Conservation (phyloP, 1,284 basidiomycete species). For the Ustilago cynodontis region DNA sequence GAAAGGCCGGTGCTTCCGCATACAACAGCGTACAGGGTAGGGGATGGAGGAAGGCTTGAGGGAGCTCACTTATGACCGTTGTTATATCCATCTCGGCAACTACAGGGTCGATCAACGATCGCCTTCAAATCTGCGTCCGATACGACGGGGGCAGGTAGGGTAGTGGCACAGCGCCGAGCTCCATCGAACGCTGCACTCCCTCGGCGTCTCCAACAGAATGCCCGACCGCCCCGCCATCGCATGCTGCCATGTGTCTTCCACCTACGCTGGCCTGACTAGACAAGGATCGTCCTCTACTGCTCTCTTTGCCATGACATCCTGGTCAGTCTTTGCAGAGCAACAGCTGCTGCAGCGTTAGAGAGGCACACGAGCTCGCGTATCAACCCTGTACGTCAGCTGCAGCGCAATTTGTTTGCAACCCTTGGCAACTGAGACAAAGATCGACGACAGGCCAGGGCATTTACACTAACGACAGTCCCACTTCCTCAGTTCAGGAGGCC, state of each 20-base stretch:
- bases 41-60: neutral
- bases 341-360: neutral
- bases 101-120: neutral
- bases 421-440: slow-evolving; percentile 2
- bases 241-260: neutral
- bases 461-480: neutral
- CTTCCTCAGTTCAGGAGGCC: neutral
- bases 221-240: neutral
- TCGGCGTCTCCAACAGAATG: neutral
- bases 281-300: too few species aligned
- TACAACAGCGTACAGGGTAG: neutral
- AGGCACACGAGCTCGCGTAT: neutral
- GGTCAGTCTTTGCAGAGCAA: too few species aligned
- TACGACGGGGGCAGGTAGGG: neutral
- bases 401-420: slow-evolving; percentile 7
- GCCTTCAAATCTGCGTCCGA: neutral
- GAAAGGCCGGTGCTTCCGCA: neutral
- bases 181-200: neutral
- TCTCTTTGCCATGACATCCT: neutral
- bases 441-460: neutral
- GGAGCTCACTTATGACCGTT: neutral
- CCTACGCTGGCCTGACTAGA: too few species aligned
- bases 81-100: neutral
- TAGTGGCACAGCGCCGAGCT: neutral
- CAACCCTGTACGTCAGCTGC: slow-evolving; percentile 18